Evolutionary conservation across 768 basidiomycete genomes (phyloP), one percentile per base, ranked within the genome.

Genomic region (Agrocybe praecox): DNA sequence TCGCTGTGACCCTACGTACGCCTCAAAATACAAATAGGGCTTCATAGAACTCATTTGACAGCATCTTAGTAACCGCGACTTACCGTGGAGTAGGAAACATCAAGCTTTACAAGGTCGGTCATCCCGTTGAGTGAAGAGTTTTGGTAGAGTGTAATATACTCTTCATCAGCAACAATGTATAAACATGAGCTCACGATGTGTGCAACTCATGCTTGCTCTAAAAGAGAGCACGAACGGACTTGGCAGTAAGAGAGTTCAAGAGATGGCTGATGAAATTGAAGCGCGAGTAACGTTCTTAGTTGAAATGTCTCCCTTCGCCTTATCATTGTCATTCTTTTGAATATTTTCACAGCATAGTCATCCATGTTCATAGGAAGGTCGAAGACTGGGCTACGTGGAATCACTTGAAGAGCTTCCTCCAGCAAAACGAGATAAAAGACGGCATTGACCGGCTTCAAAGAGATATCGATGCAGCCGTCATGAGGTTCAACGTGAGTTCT

Each of bases 371-470:
- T 56, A 55, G 61, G 47, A 75, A 70, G 55, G 65, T 76, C 22
- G 53, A 56, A 33, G 70, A 74, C 45, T 79, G 78, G 79, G 68
- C 72, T 19, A 61, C 59, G 3, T 71, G 72, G 63, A 70, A 63
- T 57, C 70, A 63, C 17, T 56, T 77, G 12, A 72, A 69, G 55
- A 74, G 72, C 52, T 74, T 79, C 61, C 46, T 77, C 15, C 64
- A 65, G 42, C 76, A 74, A 59, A 55, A 65, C 19, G 76, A 76
- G 48, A 76, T 80, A n/a, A 72, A 72, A 55, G 66, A 75, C 32
- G 77, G 74, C 1, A 71, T 80, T 42, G 72, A 75, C 48, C 62
- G 68, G 36, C 64, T 78, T 26, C 64, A 76, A 54, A 69, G 65
- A 23, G 71, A 77, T 44, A 70, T 80, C n/a, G 72, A 76, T 45